Base-by-base conservation (phyloP, 179 eudicot genomes). In the Corrigiola litoralis region DNA sequence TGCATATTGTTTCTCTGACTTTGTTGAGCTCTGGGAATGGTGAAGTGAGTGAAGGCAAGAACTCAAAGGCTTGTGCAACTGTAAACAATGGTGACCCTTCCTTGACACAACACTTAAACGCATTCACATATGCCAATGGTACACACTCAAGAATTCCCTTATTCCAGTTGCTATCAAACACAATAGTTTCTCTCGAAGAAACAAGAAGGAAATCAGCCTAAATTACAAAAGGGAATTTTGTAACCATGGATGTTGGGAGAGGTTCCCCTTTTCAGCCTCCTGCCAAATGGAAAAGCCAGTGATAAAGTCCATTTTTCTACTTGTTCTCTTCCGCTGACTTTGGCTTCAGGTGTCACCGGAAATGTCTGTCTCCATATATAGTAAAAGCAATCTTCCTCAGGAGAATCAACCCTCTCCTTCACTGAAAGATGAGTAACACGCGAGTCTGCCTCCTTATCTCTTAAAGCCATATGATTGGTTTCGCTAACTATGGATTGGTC, bases 161-260 rank as follows among this genome's bases (percentile, higher is more conserved):
- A 21, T 81, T 81, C 78, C 85, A 81, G 17, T 52, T 66, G 58
- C 66, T 69, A 61, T 77, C 75, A 33, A 77, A 58, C 6, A 71
- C 52, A 24, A 81, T 81, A 17, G 49, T 49, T 64, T 72, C 80
- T 25, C 82, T 60, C 1, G 82, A 78, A 37, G 80, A 81, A 37
- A 77, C 49, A 17, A 81, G 78, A 18, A 78, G 20, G 58, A 81
- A 78, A 38, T 78, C 82, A 0, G 80, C 78, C 6, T 78, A 79
- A 2, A 72, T 60, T 16, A 81, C 42, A 24, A 81, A 78, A 1
- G 80, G 82, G 21, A 75, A 75, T 50, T 75, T 75, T 17, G 82
- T 78, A 6, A 69, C 73, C 74, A 78, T 69, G 4, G 38, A 37
- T 0, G 85, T 81, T 25, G 85, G 82, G 21, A 78, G 71, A 13